Evolutionary conservation across 371 early-diverging fungal species (phyloP).

Genomic region (Rhizopus stolonifer): DNA sequence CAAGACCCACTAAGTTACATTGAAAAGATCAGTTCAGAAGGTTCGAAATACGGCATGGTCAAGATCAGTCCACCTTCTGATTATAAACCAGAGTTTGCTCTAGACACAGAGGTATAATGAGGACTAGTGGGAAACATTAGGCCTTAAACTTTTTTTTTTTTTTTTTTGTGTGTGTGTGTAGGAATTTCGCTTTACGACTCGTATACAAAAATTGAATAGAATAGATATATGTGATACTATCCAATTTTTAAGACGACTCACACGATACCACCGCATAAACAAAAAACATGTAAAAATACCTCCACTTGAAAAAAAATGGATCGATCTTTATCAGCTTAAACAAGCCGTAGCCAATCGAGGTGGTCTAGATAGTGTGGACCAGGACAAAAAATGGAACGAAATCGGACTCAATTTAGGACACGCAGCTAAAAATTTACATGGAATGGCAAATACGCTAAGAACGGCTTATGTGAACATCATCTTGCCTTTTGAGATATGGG

Average conservation of each 20-base stretch:
- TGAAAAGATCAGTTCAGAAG: constrained; percentile 75
- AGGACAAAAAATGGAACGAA: constrained; percentile 87
- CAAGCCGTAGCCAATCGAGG: constrained; percentile 82
- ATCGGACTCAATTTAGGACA: constrained; percentile 81
- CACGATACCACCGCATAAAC: constrained; percentile 82
- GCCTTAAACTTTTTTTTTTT: neutral
- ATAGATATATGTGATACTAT: constrained; percentile 86
- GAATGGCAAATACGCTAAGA: constrained; percentile 84
- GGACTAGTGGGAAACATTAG: neutral
- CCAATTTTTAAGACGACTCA: constrained; percentile 89
- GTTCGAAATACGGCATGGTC: constrained; percentile 83
- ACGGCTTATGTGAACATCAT: constrained; percentile 76
- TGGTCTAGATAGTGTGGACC: constrained; percentile 76
- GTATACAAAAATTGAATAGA: constrained; percentile 87
- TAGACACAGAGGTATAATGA: constrained; percentile 77
- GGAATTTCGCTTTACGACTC: constrained; percentile 87
- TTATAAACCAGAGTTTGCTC: constrained; percentile 82
- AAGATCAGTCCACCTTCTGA: constrained; percentile 91
- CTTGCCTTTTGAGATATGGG: constrained; percentile 84
- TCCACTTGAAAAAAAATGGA: constrained; percentile 78
- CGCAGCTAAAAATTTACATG: constrained; percentile 76
- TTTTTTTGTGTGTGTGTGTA: constrained; percentile 35
- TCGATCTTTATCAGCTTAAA: constrained; percentile 83
- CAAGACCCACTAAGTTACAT: constrained; percentile 83
- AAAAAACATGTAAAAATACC: constrained; percentile 81